Base-by-base conservation (phyloP, 305 asterid genomes). In the Fraxinus ornus region DNA sequence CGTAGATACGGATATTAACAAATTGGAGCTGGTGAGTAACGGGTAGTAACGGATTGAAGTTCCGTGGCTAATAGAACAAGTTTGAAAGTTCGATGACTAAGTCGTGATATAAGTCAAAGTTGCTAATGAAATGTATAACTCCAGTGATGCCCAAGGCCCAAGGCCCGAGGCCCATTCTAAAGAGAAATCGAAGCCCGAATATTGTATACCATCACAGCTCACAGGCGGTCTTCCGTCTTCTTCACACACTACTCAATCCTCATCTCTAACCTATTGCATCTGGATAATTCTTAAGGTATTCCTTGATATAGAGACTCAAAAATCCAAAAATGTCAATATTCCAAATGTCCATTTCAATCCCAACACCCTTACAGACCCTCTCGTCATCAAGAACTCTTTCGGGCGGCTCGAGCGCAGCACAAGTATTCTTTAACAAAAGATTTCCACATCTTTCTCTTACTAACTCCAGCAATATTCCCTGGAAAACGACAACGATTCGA, bases 401-500 rank as follows among this genome's bases (percentile, higher is more conserved):
- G n/a, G 88, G 80, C 66, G 79, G 80, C 71, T 80, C 86, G 3
- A 76, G 82, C 17, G 82, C 86, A 10, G 60, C 36, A 37, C 85
- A 83, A 36, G 24, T 85, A 26, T 80, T 85, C 84, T 91, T 89
- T 85, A 68, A 87, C 77, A 66, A 83, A 71, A 86, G 84, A 72
- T 79, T 86, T 80, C 86, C 94, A 5, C 79, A 81, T 3, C 89
- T 93, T 80, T 80, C 91, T 37, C 81, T 92, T 83, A 75, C 82
- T 33, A 24, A 72, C 74, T 76, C 86, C 44, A 30, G 32, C 68
- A 77, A 75, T 73, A 15, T 68, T 49, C 90, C 89, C 74, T 84
- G 13, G 78, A 85, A 17, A 81, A 74, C 85, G 81, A 81, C 88
- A 80, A 89, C 86, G 80, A 89, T 96, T 85, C 90, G 95, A 19